A percentile compares a stretch with the other conserved stretches of the same genome.
These are phyloP conservation scores for Alternaria postmessia DNA, from an alignment of 2,329 filamentous ascomycete species.

Conservation along the genomic window DNA sequence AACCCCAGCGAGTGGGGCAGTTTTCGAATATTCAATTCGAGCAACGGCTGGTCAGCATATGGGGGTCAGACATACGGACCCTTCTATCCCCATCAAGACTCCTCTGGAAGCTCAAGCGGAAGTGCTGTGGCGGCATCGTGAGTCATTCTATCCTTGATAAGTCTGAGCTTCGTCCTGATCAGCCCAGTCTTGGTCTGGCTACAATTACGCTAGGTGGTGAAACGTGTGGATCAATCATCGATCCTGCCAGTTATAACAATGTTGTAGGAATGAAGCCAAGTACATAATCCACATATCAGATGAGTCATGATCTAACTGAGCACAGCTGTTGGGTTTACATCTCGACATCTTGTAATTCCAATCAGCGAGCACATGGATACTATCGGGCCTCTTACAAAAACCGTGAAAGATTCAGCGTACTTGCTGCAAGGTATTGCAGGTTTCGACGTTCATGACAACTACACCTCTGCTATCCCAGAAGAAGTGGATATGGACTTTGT, in stretches of 20 bases:
- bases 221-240: conserved; percentile 73
- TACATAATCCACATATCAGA: neutral
- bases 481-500: conserved; percentile 56
- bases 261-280: conserved; percentile 78
- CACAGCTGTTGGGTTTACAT: conserved; percentile 70
- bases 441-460: conserved; percentile 69
- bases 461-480: conserved; percentile 66
- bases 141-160: conserved; percentile 50
- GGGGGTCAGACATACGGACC: conserved; percentile 52
- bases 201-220: conserved; percentile 60
- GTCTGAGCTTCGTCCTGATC: neutral
- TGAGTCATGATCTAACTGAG: neutral
- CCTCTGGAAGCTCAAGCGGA: conserved; percentile 74
- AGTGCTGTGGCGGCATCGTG: conserved; percentile 71
- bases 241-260: conserved; percentile 72
- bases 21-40: conserved; percentile 44
- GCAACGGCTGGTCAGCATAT: conserved; percentile 44
- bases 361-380: conserved; percentile 73
- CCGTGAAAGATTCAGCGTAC: conserved; percentile 72
- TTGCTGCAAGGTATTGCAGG: conserved; percentile 74
- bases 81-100: conserved; percentile 72
- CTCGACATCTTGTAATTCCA: conserved; percentile 65
- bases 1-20: conserved; percentile 75
- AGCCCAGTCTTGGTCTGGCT: neutral
- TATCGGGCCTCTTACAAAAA: conserved; percentile 72